Conservation (phyloP, 306 rosid genomes). For the Astragalus glycyphyllos region DNA sequence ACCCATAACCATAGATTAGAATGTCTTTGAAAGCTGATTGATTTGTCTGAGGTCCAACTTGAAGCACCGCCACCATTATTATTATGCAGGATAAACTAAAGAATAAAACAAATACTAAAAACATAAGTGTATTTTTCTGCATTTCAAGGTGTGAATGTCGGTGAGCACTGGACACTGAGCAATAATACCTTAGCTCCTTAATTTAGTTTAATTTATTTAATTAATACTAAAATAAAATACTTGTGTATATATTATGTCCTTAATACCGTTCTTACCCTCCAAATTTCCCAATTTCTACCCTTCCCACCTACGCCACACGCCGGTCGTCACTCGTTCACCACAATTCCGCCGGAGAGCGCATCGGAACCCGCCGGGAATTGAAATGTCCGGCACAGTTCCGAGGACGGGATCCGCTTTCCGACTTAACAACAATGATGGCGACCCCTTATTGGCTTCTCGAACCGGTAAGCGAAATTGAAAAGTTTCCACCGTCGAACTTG, state of each 20-base stretch:
- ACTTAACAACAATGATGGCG: constrained; percentile 47
- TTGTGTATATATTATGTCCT: constrained; percentile 25
- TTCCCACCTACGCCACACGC: constrained; percentile 13
- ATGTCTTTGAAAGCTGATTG: not conserved
- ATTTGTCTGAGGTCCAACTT: not conserved
- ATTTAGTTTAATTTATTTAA: not conserved
- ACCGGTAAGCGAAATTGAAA: constrained; percentile 48
- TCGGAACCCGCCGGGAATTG: constrained; percentile 47
- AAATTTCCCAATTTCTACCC: constrained; percentile 26
- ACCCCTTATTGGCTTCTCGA: constrained; percentile 54
- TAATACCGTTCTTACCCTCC: constrained; percentile 63
- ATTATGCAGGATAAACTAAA: not conserved
- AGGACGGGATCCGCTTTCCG: constrained; percentile 53
- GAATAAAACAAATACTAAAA: not conserved
- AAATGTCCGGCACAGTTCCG: constrained; percentile 57
- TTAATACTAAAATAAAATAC: constrained; percentile 1
- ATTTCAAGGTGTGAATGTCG: not conserved
- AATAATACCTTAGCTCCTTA: not conserved
- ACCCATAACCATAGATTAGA: not conserved
- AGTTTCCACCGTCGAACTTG: not conserved
- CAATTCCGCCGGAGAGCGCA: constrained; percentile 48
- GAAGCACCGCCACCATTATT: constrained; percentile 1
- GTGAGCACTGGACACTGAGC: constrained; percentile 1
- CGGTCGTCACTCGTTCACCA: constrained; percentile 35
- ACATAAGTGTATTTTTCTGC: too few species aligned